These are phyloP conservation scores for Endoconidiophora polonica DNA, from an alignment of 2,329 filamentous ascomycete genomes.

Conservation along the genomic window DNA sequence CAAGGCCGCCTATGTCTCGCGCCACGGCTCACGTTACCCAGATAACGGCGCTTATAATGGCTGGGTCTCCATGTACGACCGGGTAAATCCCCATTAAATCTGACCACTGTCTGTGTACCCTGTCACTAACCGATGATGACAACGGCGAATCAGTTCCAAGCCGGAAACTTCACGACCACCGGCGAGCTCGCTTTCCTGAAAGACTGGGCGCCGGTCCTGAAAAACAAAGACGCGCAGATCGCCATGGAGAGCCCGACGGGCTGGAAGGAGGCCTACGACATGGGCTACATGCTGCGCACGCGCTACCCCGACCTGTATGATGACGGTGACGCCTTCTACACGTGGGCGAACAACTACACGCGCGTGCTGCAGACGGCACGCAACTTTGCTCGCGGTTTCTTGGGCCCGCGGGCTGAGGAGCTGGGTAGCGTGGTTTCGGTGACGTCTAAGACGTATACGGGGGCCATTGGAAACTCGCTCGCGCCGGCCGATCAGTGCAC, in stretches of 20 bases:
- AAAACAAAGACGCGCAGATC: conserved; percentile 37
- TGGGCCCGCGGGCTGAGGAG: conserved; percentile 36
- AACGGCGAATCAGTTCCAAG: conserved; percentile 28
- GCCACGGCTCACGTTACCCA: conserved; percentile 47
- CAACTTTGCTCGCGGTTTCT: conserved; percentile 43
- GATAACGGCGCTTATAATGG: conserved; percentile 41
- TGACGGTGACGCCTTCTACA: conserved; percentile 33
- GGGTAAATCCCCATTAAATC: conserved; percentile 19
- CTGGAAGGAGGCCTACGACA: conserved; percentile 41
- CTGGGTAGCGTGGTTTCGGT: conserved; percentile 41
- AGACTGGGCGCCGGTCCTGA: conserved; percentile 40
- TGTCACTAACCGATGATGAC: not conserved
- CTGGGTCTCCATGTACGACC: conserved; percentile 33
- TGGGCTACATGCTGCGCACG: conserved; percentile 35
- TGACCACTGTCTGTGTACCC: not conserved
- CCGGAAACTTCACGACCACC: conserved; percentile 33
- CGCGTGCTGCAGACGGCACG: conserved; percentile 45
- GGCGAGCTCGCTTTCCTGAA: conserved; percentile 39
- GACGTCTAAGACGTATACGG: conserved; percentile 34
- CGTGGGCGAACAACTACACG: conserved; percentile 51
- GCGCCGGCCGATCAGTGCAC: conserved; percentile 47
- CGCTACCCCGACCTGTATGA: conserved; percentile 33
- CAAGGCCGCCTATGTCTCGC: conserved; percentile 40
- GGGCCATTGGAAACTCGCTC: conserved; percentile 43
- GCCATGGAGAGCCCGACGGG: conserved; percentile 43